phyloP scores from a whole-genome alignment of 805 yeast species.

The Spathaspora arborariae region DNA sequence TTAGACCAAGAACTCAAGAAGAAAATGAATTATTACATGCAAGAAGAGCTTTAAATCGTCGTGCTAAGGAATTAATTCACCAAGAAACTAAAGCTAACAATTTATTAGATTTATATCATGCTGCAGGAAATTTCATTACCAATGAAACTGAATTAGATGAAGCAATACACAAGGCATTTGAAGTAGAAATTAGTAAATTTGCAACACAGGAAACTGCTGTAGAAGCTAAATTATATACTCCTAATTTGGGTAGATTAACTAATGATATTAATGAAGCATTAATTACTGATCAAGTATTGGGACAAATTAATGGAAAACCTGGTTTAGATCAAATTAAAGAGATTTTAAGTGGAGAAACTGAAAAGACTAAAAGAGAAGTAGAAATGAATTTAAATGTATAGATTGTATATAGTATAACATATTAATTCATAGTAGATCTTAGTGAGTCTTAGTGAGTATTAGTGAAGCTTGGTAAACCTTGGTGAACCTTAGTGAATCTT shows the following conservation, averaged over 20 bases:
- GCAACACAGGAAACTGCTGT: slow-evolving; percentile 30
- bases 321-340: slow-evolving; percentile 37
- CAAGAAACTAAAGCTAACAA: slow-evolving; percentile 52
- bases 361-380: slow-evolving; percentile 34
- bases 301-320: slow-evolving; percentile 40
- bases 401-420: not conserved
- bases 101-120: slow-evolving; percentile 69
- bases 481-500: too few relatives aligned
- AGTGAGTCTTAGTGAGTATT: slow-evolving; percentile 11
- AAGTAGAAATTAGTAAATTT: slow-evolving; percentile 32
- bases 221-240: slow-evolving; percentile 34
- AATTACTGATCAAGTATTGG: slow-evolving; percentile 34
- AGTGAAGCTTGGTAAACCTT: slow-evolving; percentile 15
- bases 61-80: slow-evolving; percentile 46
- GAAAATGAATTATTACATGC: slow-evolving; percentile 54
- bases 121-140: slow-evolving; percentile 64
- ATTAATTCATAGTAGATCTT: too few relatives aligned
- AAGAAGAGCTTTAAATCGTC: slow-evolving; percentile 68
- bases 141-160: slow-evolving; percentile 62
- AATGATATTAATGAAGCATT: slow-evolving; percentile 27
- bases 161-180: slow-evolving; percentile 57
- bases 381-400: slow-evolving; percentile 11
- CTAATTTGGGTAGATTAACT: slow-evolving; percentile 21
- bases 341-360: slow-evolving; percentile 37
- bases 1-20: slow-evolving; percentile 69